Evolutionary conservation across 768 basidiomycete species (phyloP), one percentile per base, ranked within the genome.

Genomic region (Favolaschia claudopus): DNA sequence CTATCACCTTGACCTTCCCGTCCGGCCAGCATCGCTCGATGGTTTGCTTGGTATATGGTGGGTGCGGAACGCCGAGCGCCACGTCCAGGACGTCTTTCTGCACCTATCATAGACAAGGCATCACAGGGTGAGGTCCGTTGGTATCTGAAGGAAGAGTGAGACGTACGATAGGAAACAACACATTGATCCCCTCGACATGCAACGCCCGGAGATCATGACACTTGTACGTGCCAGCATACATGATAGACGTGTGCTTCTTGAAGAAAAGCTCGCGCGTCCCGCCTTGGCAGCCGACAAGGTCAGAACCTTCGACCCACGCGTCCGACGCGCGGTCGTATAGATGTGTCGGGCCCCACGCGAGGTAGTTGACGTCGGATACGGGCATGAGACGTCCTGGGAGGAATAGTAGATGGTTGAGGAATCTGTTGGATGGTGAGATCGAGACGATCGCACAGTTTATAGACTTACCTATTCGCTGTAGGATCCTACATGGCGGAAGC

Each of bases 381-480:
- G 6, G 2, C 2, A 7, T 10, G 15, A 40, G 12, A 3, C 58
- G 58, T 5, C 31, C 25, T 4, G 58, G 58, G 17, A 54, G 58
- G 20, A 53, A 54, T 2, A 60, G 39, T 5, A 48, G n/a, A 9
- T 60, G 51, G 5, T 54, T 53, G 7, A 60, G 14, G 12, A 60
- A 42, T 1, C 58, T 60, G n/a, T n/a, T 7, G 5, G 13, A 19
- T 24, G 24, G 10, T 39, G 2, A 22, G 27, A 14, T 28, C 14
- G 7, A 7, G 31, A n/a, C 24, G 14, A 29, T 15, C 7, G 13
- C 27, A 28, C 27, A 8, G 17, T 8, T 14, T 17, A 12, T 17
- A 19, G n/a, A 28, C 32, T 27, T 8, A 27, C 55, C 46, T 57
- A 12, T 42, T 48, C 0, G 46, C 25, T 5, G 7, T 29, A 1